Base-by-base conservation (phyloP, 1,284 basidiomycete genomes). In the Moesziomyces globuligerus region DNA sequence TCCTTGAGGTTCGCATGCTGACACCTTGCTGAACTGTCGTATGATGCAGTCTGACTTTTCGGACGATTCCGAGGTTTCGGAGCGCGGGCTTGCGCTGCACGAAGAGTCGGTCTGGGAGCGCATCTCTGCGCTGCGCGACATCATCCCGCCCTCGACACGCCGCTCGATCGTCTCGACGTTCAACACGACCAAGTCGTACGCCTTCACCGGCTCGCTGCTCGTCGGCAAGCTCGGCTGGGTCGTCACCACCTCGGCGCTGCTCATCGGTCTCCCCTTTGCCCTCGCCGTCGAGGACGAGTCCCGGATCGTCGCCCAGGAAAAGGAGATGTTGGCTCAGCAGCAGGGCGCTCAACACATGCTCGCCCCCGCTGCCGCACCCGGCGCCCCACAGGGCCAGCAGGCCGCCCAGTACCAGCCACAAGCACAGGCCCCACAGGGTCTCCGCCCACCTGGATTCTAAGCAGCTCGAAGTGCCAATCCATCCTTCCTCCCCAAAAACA, bases 211-310 rank as follows among this genome's bases (percentile, higher is more conserved):
- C 8, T 86, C 88, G 42, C 92, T 89, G 84, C 78, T 91, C 44
- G 87, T 89, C 24, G 95, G 96, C 18, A 93, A 91, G 81, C 84
- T 94, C 78, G 91, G 93, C 49, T 98, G 95, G 95, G 88, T 97
- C 70, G 86, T 95, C 80, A 95, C 93, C 57, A 98, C 95, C 17
- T 93, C 90, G 44, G 93, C 94, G 1, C 86, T 98, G 46, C 88
- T 98, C 59, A 90, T 98, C 47, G 96, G 92, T 7, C 86, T 98
- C 46, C 95, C 95, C 25, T 87, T 97, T 72, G 93, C 94, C 2
- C 87, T 98, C 72, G 91, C 90, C 55, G 87, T 98, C 70, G 95
- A 98, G 84, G 95, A 96, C 84, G 95, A 98, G 85, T 90, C 91
- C 48, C 93, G 93, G 84, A 88, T 96, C 61, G 90, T 94, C 6